Evolutionary conservation across 164 flowering plant species (phyloP), one percentile per base, ranked within the genome.

Genomic region (Magnolia officinalis): DNA sequence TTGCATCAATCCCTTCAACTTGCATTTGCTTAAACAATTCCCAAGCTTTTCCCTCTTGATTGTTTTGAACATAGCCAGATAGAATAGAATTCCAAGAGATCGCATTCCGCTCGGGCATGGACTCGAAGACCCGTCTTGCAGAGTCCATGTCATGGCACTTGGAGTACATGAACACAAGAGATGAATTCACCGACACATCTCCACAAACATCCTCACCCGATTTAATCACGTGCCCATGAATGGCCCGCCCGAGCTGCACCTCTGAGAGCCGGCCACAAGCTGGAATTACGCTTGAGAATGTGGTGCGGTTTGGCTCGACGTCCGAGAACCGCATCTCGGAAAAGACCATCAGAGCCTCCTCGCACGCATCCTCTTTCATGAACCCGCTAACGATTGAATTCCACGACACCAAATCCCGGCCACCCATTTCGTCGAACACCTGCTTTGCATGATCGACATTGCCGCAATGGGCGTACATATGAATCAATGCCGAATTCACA

Each of bases 231-330:
- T 73, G 64, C 66, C 75, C 70, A 70, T 82, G 89, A 65, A 83
- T 45, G 68, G 79, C 80, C 77, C 72, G 81, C 45, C 85, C 89
- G 45, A 82, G 77, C n/a, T 73, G 78, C 23, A 70, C 51, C 37
- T 82, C 81, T n/a, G 82, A 81, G 70, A 86, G 26, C 74, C 81
- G 95, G 79, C 91, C 86, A 74, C 95, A 91, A 78, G 95, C 89
- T 31, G 87, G 83, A 37, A 91, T 73, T 26, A 89, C 84, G 72
- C 81, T 78, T 55, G 88, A 76, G 71, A 90, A 89, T 13, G 94
- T 88, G 24, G 87, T 83, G 9, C 80, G 78, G 52, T 91, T 89
- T 19, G 94, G 90, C 75, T 72, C 78, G 24, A 83, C 18, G 74
- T 81, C 87, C 0, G 2, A 23, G n/a, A 58, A 67, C 59, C 16